These are phyloP conservation scores for Trifolium repens DNA, from an alignment of 306 rosid species.

Conservation along the genomic window DNA sequence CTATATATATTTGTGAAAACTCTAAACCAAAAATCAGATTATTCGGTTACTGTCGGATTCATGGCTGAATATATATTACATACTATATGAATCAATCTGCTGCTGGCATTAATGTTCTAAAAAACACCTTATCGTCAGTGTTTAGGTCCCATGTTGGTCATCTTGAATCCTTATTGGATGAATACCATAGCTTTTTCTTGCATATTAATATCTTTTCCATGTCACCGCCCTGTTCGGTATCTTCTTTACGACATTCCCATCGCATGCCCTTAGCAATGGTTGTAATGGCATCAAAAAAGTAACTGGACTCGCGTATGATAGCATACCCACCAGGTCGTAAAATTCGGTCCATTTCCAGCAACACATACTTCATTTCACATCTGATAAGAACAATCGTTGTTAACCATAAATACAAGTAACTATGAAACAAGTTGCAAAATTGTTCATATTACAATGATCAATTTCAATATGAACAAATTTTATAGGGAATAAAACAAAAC, in stretches of 20 bases:
- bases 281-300: slow-evolving; percentile 69
- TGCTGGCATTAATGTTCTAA: slow-evolving; percentile 26
- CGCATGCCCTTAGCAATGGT: slow-evolving; percentile 70
- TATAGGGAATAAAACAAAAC: background rate
- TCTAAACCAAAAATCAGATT: slow-evolving; percentile 59
- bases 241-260: slow-evolving; percentile 85
- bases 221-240: slow-evolving; percentile 60
- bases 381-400: slow-evolving; percentile 51
- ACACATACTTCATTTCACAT: slow-evolving; percentile 86
- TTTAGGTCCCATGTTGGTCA: slow-evolving; percentile 43
- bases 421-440: slow-evolving; percentile 2
- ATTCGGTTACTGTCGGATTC: slow-evolving; percentile 50
- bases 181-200: slow-evolving; percentile 87
- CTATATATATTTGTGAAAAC: slow-evolving; percentile 39
- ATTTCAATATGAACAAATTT: background rate
- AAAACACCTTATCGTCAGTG: background rate
- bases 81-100: slow-evolving; percentile 42
- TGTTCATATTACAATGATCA: background rate
- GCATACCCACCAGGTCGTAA: slow-evolving; percentile 79
- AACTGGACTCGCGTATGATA: slow-evolving; percentile 79
- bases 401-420: background rate
- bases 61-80: slow-evolving; percentile 32
- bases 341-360: slow-evolving; percentile 96
- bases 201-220: slow-evolving; percentile 81
- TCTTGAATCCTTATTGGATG: slow-evolving; percentile 62